Evolutionary conservation across 768 basidiomycete species (phyloP).

Genomic region (Lactarius hatsudake): DNA sequence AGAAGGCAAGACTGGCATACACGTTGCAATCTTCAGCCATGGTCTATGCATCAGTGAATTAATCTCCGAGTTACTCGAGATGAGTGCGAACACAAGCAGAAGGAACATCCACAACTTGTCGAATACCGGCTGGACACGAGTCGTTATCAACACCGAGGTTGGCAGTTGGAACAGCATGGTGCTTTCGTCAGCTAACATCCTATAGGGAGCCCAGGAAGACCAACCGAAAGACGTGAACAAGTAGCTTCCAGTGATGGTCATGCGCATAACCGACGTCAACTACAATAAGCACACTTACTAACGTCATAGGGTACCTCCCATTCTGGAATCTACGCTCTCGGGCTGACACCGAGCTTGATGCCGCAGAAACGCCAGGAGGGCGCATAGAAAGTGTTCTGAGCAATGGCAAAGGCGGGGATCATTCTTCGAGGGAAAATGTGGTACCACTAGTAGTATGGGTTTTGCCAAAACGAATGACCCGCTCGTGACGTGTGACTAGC

Average conservation of each 20-base stretch:
- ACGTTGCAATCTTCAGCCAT: constrained; percentile 72
- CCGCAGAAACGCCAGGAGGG: constrained; percentile 64
- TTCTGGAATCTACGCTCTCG: background rate
- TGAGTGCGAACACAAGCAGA: constrained; percentile 37
- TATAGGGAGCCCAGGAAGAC: constrained; percentile 33
- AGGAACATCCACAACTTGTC: constrained; percentile 45
- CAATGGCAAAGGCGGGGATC: constrained; percentile 58
- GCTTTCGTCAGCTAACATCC: constrained; percentile 1
- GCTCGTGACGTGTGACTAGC: too few relatives aligned
- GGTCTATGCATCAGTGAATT: constrained; percentile 61
- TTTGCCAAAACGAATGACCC: too few relatives aligned
- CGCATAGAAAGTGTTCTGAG: constrained; percentile 55
- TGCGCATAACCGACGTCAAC: constrained; percentile 53
- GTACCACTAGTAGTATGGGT: too few relatives aligned
- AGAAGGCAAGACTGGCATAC: constrained; percentile 40
- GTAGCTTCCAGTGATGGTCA: constrained; percentile 36
- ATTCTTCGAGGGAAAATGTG: constrained; percentile 56
- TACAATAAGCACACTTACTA: constrained; percentile 55
- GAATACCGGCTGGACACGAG: constrained; percentile 71
- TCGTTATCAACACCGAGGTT: constrained; percentile 50
- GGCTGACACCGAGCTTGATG: background rate
- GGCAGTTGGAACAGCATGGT: background rate
- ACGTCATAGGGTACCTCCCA: constrained; percentile 36
- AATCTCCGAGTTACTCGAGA: constrained; percentile 48
- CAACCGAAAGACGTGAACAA: constrained; percentile 32